These are phyloP conservation scores for Yamadazyma takamatsuzukensis DNA, from an alignment of 805 yeast genomes.

Conservation along the genomic window DNA sequence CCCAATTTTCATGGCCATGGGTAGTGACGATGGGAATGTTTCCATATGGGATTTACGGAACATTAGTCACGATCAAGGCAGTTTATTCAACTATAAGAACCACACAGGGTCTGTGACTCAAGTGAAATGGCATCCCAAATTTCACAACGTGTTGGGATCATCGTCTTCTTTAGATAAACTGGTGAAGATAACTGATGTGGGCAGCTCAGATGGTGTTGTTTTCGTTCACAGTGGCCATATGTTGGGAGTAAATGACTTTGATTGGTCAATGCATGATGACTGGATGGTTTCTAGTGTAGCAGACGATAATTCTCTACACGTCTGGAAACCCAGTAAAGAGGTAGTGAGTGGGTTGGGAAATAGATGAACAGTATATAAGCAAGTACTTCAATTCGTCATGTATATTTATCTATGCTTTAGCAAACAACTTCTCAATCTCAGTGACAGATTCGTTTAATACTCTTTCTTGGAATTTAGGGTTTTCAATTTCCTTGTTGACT, in stretches of 20 bases:
- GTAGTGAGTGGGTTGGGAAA: neutral
- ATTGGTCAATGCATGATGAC: constrained; percentile 74
- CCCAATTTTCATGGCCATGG: constrained; percentile 60
- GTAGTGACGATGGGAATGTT: constrained; percentile 55
- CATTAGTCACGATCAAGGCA: no score
- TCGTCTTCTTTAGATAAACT: constrained; percentile 62
- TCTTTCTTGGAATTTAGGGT: constrained; percentile 91
- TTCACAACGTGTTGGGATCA: constrained; percentile 53
- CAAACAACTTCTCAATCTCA: constrained; percentile 85
- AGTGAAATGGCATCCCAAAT: constrained; percentile 68
- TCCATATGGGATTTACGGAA: constrained; percentile 65
- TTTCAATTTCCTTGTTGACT: constrained; percentile 78
- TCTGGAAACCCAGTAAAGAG: constrained; percentile 63
- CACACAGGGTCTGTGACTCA: constrained; percentile 58
- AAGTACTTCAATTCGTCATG: neutral
- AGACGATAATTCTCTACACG: constrained; percentile 82
- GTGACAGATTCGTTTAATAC: constrained; percentile 86
- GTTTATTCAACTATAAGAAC: no score
- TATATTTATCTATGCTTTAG: constrained; percentile 24
- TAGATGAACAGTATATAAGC: neutral
- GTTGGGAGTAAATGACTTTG: constrained; percentile 78
- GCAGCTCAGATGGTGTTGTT: constrained; percentile 22
- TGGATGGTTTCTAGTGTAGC: constrained; percentile 74
- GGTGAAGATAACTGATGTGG: constrained; percentile 61
- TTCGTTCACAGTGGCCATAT: constrained; percentile 86